These are phyloP conservation scores for Ceratobasidium sp. DNA, from an alignment of 1,284 basidiomycete genomes.

Conservation along the genomic window DNA sequence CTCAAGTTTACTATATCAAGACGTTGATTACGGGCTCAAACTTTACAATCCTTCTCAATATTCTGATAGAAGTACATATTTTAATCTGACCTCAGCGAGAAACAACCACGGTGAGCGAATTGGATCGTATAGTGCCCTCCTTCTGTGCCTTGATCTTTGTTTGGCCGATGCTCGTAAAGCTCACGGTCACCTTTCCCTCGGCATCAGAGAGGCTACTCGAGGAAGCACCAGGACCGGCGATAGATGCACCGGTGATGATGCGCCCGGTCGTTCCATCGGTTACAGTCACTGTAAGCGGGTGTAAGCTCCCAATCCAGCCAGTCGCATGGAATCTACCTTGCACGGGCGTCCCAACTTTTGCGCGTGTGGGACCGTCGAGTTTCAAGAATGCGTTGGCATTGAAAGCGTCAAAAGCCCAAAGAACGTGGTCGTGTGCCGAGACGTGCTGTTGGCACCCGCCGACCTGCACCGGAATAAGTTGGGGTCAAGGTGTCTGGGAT, in stretches of 20 bases:
- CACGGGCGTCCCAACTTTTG: slow-evolving; percentile 13
- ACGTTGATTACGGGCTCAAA: not conserved
- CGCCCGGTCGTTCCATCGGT: slow-evolving; percentile 1
- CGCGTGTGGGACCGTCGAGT: slow-evolving; percentile 16
- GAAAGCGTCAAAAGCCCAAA: slow-evolving; percentile 22
- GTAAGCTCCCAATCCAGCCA: not conserved
- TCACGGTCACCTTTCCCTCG: not conserved
- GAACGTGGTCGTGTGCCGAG: not conserved
- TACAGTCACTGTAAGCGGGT: not conserved
- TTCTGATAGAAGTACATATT: slow-evolving; percentile 16
- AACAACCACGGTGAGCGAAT: not conserved
- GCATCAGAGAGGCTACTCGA: not conserved
- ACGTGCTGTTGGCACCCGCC: slow-evolving; percentile 28
- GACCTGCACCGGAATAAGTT: not conserved
- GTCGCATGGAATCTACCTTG: not conserved
- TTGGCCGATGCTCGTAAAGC: not conserved
- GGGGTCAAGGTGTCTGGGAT: too few relatives aligned
- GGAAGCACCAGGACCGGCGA: slow-evolving; percentile 2
- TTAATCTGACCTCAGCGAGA: too few relatives aligned
- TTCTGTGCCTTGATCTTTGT: slow-evolving; percentile 25
- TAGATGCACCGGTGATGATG: slow-evolving; percentile 7
- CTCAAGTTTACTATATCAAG: slow-evolving; percentile 9
- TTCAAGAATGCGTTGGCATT: slow-evolving; percentile 13
- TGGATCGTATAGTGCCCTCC: slow-evolving; percentile 11
- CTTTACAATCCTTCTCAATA: not conserved